Percentiles rank a stretch among this genome's conserved stretches.
phyloP scores from a whole-genome alignment of 169 alveolate genomes.

The Babesia ovata region DNA sequence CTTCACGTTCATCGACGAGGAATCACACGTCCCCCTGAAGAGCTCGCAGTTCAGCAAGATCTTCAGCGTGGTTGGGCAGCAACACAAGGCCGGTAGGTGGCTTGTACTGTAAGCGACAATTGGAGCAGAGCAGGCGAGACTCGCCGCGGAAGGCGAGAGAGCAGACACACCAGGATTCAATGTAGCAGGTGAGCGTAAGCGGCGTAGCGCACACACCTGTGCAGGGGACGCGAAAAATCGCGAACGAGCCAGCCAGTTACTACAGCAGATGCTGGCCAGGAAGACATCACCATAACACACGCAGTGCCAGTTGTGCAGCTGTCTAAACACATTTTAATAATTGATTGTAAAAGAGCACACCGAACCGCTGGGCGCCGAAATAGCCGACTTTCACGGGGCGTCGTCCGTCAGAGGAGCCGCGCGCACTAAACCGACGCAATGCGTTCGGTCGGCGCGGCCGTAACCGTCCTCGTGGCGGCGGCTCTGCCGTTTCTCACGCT shows the following conservation, averaged over 20 bases:
- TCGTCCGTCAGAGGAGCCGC: not conserved
- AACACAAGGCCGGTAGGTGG: slow-evolving; percentile 4
- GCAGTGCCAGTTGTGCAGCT: not conserved
- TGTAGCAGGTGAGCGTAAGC: not conserved
- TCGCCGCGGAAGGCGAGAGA: not conserved
- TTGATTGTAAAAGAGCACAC: not conserved
- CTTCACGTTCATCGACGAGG: slow-evolving; percentile 66
- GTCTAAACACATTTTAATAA: not conserved
- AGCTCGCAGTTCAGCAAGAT: slow-evolving; percentile 65
- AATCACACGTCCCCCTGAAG: slow-evolving; percentile 37
- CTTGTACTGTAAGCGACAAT: too few relatives aligned
- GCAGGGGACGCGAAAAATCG: slow-evolving; percentile 28
- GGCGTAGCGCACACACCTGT: not conserved
- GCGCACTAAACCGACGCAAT: not conserved
- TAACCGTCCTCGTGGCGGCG: not conserved
- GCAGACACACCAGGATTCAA: not conserved
- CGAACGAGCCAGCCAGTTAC: slow-evolving; percentile 19
- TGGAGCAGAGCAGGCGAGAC: not conserved
- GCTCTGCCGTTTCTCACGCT: not conserved
- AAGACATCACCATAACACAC: slow-evolving; percentile 8
- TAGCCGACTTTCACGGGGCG: too few relatives aligned
- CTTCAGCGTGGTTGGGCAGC: slow-evolving; percentile 11
- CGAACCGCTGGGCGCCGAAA: too few relatives aligned
- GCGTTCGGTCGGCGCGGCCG: not conserved
- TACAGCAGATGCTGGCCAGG: slow-evolving; percentile 14